Conservation (phyloP, 352 stramenopile genomes). For the Phytophthora kernoviae region DNA sequence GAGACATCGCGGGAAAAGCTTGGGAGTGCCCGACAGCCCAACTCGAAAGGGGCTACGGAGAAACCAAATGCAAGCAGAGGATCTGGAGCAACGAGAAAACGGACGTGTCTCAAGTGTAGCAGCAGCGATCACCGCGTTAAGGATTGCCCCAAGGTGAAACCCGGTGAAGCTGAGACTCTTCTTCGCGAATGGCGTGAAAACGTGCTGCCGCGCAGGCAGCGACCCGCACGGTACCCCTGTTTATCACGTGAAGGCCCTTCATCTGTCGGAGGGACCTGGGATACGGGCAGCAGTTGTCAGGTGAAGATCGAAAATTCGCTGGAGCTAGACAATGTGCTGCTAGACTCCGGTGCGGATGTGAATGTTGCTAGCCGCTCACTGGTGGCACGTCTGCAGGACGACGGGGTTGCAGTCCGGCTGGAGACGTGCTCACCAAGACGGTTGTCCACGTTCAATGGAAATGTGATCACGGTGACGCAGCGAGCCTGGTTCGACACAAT, state of each 20-base stretch:
- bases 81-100: no score
- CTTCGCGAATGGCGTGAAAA: conserved; percentile 12
- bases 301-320: background rate
- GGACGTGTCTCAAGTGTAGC: conserved; percentile 6
- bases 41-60: background rate
- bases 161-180: conserved; percentile 1
- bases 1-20: no score
- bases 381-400: background rate
- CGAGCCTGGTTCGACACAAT: background rate
- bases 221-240: background rate
- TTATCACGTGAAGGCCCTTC: background rate
- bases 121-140: conserved; percentile 5
- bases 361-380: conserved; percentile 1
- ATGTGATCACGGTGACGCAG: background rate
- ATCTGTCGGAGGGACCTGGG: background rate
- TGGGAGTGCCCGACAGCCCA: no score
- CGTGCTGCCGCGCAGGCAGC: background rate
- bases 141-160: conserved; percentile 1
- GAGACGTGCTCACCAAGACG: background rate
- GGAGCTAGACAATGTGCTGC: conserved; percentile 6
- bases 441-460: background rate
- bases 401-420: background rate
- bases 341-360: conserved; percentile 7
- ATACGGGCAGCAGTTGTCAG: background rate
- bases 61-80: no score